phyloP scores from a whole-genome alignment of 768 basidiomycete species.

The Agrocybe pediades region DNA sequence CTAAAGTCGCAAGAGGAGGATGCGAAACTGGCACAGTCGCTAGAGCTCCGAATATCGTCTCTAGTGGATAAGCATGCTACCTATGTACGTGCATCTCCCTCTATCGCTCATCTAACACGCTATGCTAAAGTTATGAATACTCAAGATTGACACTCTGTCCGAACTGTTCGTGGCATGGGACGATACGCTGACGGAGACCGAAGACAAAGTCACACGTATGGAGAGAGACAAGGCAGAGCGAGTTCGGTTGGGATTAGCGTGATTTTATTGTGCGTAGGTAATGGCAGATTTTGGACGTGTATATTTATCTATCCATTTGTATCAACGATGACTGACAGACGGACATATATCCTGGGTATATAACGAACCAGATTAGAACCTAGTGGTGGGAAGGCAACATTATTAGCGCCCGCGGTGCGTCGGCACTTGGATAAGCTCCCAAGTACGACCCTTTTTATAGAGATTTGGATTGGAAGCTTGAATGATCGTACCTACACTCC shows the following conservation, averaged over 20 bases:
- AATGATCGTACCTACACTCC: no score
- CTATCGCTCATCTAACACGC: not conserved
- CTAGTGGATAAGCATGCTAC: conserved; percentile 72
- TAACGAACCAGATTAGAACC: no score
- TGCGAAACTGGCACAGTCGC: conserved; percentile 47
- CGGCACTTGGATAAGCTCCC: no score
- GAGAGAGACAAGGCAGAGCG: conserved; percentile 66
- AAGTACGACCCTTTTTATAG: no score
- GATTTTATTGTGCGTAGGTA: conserved; percentile 7
- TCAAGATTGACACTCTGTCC: conserved; percentile 76
- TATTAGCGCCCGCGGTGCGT: no score
- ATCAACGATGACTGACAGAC: not conserved
- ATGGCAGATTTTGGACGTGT: not conserved
- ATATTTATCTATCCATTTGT: not conserved
- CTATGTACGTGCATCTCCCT: conserved; percentile 47
- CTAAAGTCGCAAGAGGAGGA: conserved; percentile 64
- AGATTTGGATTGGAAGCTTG: no score
- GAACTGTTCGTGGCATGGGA: conserved; percentile 88
- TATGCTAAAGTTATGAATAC: not conserved
- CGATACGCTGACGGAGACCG: conserved; percentile 68
- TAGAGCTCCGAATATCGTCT: conserved; percentile 66
- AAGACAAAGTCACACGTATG: conserved; percentile 55
- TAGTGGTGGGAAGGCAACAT: no score
- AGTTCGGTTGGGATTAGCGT: conserved; percentile 60
- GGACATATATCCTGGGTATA: no score